Evolutionary conservation across 495 filamentous ascomycete genomes (phyloP).

Genomic region (Trichocladium uniseriatum): DNA sequence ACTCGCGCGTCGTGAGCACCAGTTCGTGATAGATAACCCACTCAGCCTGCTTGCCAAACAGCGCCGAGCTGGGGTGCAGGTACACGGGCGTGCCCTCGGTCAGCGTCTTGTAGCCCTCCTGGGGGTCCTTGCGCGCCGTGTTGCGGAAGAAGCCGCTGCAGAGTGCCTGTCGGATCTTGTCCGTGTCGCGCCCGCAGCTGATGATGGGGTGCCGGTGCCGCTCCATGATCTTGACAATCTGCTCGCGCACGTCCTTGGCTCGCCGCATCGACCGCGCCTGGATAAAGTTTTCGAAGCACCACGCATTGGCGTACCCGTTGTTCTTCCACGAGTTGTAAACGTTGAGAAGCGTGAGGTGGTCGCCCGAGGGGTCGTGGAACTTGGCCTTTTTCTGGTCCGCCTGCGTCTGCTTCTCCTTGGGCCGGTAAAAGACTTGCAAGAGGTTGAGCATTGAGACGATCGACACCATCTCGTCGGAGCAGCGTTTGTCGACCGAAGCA

Average conservation of each 20-base stretch:
- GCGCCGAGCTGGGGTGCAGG: conserved; percentile 78
- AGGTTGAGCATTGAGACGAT: conserved; percentile 93
- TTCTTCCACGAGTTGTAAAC: conserved; percentile 94
- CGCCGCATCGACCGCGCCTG: conserved; percentile 80
- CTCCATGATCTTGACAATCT: conserved; percentile 87
- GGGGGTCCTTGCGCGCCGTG: conserved; percentile 86
- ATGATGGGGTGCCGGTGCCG: conserved; percentile 72
- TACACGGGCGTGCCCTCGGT: conserved; percentile 93
- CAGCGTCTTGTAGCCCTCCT: conserved; percentile 93
- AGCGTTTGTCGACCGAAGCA: conserved; percentile 73
- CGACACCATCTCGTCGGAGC: conserved; percentile 85
- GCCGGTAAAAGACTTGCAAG: conserved; percentile 80
- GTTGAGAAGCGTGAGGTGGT: conserved; percentile 90
- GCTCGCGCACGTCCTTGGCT: conserved; percentile 83
- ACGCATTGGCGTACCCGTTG: conserved; percentile 68
- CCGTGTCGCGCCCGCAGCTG: conserved; percentile 77
- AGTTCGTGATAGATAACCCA: conserved; percentile 89
- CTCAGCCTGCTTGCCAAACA: conserved; percentile 93
- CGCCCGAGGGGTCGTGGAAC: conserved; percentile 90
- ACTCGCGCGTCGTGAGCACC: conserved; percentile 90
- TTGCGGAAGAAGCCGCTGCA: conserved; percentile 96
- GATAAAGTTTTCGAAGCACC: conserved; percentile 98
- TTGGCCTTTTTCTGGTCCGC: conserved; percentile 96
- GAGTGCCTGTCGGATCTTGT: conserved; percentile 81
- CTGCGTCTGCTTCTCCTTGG: conserved; percentile 91